Percentiles rank a stretch among this genome's conserved stretches.
Conservation (phyloP, 139 green algal genomes). For the Chlorella sp. region DNA sequence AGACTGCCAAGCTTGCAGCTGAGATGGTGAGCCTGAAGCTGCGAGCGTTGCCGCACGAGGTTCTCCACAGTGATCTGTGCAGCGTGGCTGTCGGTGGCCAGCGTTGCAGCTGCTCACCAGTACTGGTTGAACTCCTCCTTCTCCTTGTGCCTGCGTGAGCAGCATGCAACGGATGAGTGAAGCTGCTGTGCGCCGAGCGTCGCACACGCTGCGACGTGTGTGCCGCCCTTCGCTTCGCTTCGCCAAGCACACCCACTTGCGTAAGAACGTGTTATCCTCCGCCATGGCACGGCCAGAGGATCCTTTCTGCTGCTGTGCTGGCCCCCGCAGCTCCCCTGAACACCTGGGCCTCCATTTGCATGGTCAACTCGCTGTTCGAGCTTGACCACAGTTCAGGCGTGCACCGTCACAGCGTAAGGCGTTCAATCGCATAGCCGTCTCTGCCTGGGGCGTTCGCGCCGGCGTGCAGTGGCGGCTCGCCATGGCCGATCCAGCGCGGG, state of each 20-base stretch:
- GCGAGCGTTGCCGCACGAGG: slow-evolving; percentile 1
- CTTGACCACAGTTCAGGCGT: too few relatives aligned
- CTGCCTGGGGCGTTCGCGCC: too few relatives aligned
- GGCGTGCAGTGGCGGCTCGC: too few relatives aligned
- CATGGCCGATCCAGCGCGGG: too few relatives aligned
- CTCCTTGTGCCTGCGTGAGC: background rate
- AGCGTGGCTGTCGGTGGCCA: too few relatives aligned
- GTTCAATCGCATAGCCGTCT: too few relatives aligned
- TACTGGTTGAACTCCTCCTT: slow-evolving; percentile 45
- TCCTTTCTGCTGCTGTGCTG: background rate
- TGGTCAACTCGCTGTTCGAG: too few relatives aligned
- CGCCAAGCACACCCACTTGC: background rate
- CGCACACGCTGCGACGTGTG: background rate
- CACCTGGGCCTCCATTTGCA: too few relatives aligned
- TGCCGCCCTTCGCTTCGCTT: background rate
- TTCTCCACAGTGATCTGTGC: slow-evolving; percentile 34
- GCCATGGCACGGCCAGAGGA: background rate
- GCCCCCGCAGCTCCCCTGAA: too few relatives aligned
- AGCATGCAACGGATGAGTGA: background rate
- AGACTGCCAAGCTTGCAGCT: slow-evolving; percentile 7
- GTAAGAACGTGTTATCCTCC: background rate
- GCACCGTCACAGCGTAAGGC: too few relatives aligned
- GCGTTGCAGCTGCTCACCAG: too few relatives aligned
- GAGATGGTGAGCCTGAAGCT: background rate
- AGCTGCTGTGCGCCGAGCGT: background rate